phyloP scores from a whole-genome alignment of 2,329 filamentous ascomycete genomes.

The Phialophora chinensis region DNA sequence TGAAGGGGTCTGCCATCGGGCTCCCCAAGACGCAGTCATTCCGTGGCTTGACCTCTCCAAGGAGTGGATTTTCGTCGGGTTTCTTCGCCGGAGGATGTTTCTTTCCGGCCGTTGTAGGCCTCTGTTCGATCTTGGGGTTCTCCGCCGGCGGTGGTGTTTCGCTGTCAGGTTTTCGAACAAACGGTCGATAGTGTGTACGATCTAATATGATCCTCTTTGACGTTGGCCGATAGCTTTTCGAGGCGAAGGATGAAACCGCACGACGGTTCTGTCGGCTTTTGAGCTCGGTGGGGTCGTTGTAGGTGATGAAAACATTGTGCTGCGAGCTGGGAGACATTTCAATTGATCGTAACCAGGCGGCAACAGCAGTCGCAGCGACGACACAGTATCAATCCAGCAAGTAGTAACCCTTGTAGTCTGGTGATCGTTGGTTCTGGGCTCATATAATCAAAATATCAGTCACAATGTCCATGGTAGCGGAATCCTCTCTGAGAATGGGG shows the following conservation, averaged over 20 bases:
- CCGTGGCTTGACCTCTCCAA: constrained; percentile 10
- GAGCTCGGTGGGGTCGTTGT: constrained; percentile 29
- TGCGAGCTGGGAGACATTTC: constrained; percentile 20
- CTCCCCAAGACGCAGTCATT: constrained; percentile 24
- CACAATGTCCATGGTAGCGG: background rate
- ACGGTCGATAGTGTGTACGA: constrained; percentile 29
- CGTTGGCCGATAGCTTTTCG: constrained; percentile 31
- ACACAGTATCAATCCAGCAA: background rate
- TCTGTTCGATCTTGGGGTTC: background rate
- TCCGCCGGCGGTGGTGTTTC: constrained; percentile 6
- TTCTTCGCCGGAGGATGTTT: background rate
- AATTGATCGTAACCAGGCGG: background rate
- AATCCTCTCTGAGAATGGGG: background rate
- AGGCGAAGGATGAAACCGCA: constrained; percentile 31
- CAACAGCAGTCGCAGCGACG: background rate
- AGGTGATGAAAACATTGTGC: constrained; percentile 32
- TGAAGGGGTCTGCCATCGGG: constrained; percentile 25
- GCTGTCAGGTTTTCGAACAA: constrained; percentile 11
- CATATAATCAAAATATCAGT: background rate
- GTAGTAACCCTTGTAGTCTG: background rate
- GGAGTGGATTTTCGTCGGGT: background rate
- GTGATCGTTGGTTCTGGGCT: background rate
- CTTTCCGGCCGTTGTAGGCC: background rate
- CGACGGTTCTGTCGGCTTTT: constrained; percentile 30
- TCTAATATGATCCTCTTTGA: constrained; percentile 29